Base-by-base conservation (phyloP, 169 alveolate genomes). In the Miamiensis avidus region DNA sequence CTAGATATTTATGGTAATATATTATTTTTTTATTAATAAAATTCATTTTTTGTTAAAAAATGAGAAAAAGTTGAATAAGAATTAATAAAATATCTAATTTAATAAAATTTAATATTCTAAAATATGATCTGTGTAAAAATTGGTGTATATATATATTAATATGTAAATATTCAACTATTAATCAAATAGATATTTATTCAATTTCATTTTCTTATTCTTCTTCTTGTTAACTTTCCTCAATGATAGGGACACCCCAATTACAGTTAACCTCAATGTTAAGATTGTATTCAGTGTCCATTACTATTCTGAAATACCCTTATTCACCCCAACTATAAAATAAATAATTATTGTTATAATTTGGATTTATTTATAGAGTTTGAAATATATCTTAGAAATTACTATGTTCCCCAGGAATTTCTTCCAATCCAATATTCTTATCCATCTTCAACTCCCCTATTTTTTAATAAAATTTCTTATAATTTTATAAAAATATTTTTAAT, bases 401-500 rank as follows among this genome's bases (percentile, higher is more conserved):
- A 31, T 29, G 91, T 86, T 25, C 98, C 98, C 98, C 98, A 96
- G 30, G 98, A 93, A 88, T 97, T 97, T 87, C 95, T 96, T 65
- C 95, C 97, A 84, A 95, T 89, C 98, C 98, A 98, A 94, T 91
- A 98, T 29, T 65, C 28, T 20, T 78, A 64, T 75, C 82, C 87
- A 72, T 73, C 76, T 69, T 76, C 89, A 32, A 65, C 89, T 27
- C 89, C 95, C 74, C 85, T 84, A 73, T n/a, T n/a, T n/a, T n/a
- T n/a, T n/a, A n/a, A n/a, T n/a, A n/a, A n/a, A n/a, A n/a, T n/a
- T n/a, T n/a, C n/a, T n/a, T n/a, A n/a, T n/a, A n/a, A n/a, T n/a
- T n/a, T n/a, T n/a, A n/a, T n/a, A n/a, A n/a, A n/a, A n/a, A n/a
- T n/a, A n/a, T n/a, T n/a, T n/a, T n/a, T n/a, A n/a, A n/a, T n/a